phyloP scores from a whole-genome alignment of 179 eudicot genomes.

The Beta corolliflora region DNA sequence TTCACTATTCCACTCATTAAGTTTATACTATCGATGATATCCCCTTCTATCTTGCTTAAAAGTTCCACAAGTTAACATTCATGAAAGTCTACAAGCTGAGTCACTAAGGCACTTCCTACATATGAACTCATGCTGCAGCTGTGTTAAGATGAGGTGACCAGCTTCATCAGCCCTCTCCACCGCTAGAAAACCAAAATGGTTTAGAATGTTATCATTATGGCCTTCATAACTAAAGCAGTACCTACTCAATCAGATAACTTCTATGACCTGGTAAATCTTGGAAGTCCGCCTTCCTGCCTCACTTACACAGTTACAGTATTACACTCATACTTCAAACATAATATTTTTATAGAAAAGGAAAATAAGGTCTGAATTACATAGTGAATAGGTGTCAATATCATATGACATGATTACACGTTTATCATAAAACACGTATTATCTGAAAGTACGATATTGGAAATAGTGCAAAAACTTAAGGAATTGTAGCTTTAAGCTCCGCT shows the following conservation, averaged over 20 bases:
- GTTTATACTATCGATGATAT: neutral
- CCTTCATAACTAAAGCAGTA: neutral
- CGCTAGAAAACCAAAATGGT: neutral
- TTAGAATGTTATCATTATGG: neutral
- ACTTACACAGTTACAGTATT: neutral
- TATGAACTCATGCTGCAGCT: neutral
- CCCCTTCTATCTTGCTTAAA: neutral
- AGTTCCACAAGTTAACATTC: neutral
- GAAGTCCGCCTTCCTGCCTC: neutral
- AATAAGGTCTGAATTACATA: neutral
- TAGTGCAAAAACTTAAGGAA: neutral
- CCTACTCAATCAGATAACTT: neutral
- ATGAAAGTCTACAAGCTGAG: neutral
- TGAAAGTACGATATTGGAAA: neutral
- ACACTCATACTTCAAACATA: neutral
- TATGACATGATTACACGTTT: neutral
- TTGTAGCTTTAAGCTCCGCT: neutral
- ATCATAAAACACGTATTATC: neutral
- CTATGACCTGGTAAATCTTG: neutral
- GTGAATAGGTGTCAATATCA: neutral
- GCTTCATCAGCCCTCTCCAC: neutral
- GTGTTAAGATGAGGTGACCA: neutral
- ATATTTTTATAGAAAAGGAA: neutral
- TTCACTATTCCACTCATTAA: neutral
- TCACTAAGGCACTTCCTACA: neutral